Evolutionary conservation across 805 yeast genomes (phyloP), one percentile per base, ranked within the genome.

Genomic region (Candida mattraensis): DNA sequence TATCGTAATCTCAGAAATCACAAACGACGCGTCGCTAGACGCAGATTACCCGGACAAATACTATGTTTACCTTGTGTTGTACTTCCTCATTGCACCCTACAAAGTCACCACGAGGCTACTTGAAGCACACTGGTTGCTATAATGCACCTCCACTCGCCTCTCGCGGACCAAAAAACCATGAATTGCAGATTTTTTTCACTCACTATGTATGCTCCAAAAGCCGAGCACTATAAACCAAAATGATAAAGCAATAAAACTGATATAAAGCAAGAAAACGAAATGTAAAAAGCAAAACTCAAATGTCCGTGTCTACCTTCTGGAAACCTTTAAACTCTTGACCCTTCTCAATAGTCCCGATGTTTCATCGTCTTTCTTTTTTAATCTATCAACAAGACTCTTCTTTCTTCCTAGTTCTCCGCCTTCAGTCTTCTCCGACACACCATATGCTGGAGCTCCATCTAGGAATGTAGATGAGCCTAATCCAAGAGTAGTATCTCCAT

Each of bases 401-500:
- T 88, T 87, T 60, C 97, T 77, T 20, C 80, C 77, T 42, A 89
- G 62, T 1, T 80, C 80, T 13, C 71, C 61, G 11, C 54, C 54
- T 18, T 63, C 60, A 37, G 82, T 62, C 24, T 64, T 61, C 33
- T 83, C 64, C 5, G 33, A 29, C 7, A 33, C 43, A 18, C 60
- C 60, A 33, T 48, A 55, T 4, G 97, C 99, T 10, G 98, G 98
- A 0, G 97, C 93, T 22, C 99, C 99, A 60, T 93, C 96, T 42
- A 91, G 58, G 57, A 91, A 91, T 0, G 99, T 91, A 2, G 96
- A 75, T 1, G 91, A 76, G 3, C 99, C 99, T 27, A 93, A 70
- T 1, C 99, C 99, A 34, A 83, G 71, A 1, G 97, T 85, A 3
- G 84, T 72, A 30, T 77, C 76, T 13, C 99, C 99, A 58, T 91